A percentile compares a stretch with the other conserved stretches of the same genome.
These are phyloP conservation scores for Chloris gayana DNA, from an alignment of 176 grass and related monocot species.

Conservation along the genomic window DNA sequence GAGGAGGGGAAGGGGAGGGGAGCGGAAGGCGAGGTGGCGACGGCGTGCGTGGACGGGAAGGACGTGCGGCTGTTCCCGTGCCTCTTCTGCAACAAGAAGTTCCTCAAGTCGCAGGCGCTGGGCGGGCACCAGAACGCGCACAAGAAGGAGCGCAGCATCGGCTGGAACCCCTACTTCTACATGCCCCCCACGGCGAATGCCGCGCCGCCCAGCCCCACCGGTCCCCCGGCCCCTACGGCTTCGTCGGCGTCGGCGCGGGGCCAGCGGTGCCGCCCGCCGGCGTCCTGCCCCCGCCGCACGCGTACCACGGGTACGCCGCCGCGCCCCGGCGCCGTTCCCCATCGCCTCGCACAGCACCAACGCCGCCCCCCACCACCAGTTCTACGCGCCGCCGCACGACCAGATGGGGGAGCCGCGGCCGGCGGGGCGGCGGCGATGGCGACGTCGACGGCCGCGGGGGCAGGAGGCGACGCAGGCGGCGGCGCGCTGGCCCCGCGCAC, in stretches of 20 bases:
- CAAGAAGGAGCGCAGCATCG: constrained; percentile 90
- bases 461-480: background rate
- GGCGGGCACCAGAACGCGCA: constrained; percentile 95
- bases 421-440: background rate
- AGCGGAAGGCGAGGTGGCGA: background rate
- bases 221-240: background rate
- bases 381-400: constrained; percentile 35
- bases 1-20: background rate
- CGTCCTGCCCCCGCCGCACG: constrained; percentile 12
- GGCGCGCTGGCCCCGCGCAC: constrained; percentile 35
- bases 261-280: background rate
- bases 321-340: background rate
- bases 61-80: constrained; percentile 92
- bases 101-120: constrained; percentile 89
- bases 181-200: constrained; percentile 10
- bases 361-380: background rate
- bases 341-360: no score
- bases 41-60: constrained; percentile 48
- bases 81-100: constrained; percentile 99
- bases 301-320: constrained; percentile 15
- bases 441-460: no score
- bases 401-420: background rate
- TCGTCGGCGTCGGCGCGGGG: background rate
- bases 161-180: constrained; percentile 86
- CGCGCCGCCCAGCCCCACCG: background rate